Evolutionary conservation across 208 protist genomes (phyloP).

Genomic region (Trypanosoma avium): DNA sequence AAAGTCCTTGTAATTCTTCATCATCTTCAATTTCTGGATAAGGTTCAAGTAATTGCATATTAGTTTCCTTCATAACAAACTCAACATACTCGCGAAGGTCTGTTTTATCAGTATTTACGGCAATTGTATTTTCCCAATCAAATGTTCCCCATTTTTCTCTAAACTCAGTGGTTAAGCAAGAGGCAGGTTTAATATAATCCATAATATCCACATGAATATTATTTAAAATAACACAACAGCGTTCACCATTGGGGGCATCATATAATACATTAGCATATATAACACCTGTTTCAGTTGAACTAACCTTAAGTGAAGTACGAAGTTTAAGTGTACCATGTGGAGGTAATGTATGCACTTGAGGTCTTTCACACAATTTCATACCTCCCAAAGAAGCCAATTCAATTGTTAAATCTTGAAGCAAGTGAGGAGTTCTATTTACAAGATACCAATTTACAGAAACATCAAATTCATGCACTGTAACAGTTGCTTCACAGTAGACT

Average conservation of each 20-base stretch:
- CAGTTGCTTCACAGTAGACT: constrained; percentile 97
- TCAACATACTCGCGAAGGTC: constrained; percentile 89
- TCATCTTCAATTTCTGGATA: constrained; percentile 20
- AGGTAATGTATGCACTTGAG: constrained; percentile 91
- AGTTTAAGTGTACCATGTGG: constrained; percentile 83
- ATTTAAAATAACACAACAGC: constrained; percentile 94
- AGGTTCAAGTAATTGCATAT: constrained; percentile 84
- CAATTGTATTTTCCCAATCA: constrained; percentile 99
- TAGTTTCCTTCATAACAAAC: constrained; percentile 91
- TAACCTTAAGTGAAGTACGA: constrained; percentile 97
- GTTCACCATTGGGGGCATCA: constrained; percentile 87
- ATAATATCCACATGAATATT: constrained; percentile 99
- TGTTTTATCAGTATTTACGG: constrained; percentile 84
- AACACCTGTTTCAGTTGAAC: constrained; percentile 96
- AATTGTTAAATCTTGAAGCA: constrained; percentile 95
- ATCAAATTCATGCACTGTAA: constrained; percentile 98
- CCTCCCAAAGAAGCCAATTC: constrained; percentile 96
- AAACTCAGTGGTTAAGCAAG: constrained; percentile 91
- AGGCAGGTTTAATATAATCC: constrained; percentile 96
- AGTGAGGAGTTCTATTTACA: constrained; percentile 94
- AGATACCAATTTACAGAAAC: constrained; percentile 94
- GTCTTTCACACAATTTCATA: constrained; percentile 97
- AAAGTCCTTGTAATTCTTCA: constrained; percentile 48
- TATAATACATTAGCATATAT: constrained; percentile 98
- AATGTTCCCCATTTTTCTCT: constrained; percentile 98